Base-by-base conservation (phyloP, 2,329 filamentous ascomycete genomes). In the Fusarium udum region DNA sequence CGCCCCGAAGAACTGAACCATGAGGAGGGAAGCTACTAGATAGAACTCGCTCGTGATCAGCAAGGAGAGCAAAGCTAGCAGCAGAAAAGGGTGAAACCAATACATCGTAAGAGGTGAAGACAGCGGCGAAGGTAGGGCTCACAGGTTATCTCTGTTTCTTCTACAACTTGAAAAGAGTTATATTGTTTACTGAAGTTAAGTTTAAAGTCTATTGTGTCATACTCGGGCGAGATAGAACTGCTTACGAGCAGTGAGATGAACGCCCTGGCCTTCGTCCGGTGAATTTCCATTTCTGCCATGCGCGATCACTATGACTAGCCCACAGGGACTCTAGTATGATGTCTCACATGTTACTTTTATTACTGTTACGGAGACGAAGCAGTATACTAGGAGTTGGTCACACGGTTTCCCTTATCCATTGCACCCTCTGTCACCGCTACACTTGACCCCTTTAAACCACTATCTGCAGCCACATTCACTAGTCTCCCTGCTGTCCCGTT, bases 151-250 rank as follows among this genome's bases (percentile, higher is more conserved):
- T n/a, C 0, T 0, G 5, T 6, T 18, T 49, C 3, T 49, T 31
- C 28, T 31, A 31, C 0, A 18, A n/a, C 4, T 7, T n/a, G 20
- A 16, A n/a, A 48, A 18, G 22, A 49, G 20, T 18, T 6, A 13
- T 18, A n/a, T 9, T n/a, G 20, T 31, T 49, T 16, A 49, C 20
- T 16, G 3, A 6, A 49, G 11, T 6, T 7, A 14, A 5, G 0
- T 34, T 10, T 24, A 5, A 49, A 10, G 22, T 32, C 12, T 0
- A 34, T 51, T 22, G n/a, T 26, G 32, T 16, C 4, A 3, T 26
- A 3, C 1, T 20, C 10, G 3, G 14, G 12, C 1, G 24, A 26
- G 18, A 39, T 31, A 13, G 24, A 1, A n/a, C 3, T n/a, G 4
- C 4, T 18, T 18, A n/a, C 36, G 8, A 37, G 26, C 0, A 18